Conservation (phyloP, 352 stramenopile species). For the Peronosclerospora sorghi region DNA sequence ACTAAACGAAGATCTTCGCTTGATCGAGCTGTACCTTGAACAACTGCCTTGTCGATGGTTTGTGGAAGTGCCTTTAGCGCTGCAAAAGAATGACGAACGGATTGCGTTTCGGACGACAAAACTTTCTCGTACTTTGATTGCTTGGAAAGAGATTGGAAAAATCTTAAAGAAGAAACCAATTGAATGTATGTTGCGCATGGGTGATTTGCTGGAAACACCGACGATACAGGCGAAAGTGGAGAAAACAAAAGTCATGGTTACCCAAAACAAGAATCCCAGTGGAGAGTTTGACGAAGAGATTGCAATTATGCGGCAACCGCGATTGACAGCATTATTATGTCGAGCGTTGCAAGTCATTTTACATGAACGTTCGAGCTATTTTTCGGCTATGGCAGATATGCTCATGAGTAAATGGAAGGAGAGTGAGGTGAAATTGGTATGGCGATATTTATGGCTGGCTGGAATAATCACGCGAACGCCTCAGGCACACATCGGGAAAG, state of each 20-base stretch:
- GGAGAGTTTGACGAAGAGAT: slow-evolving; percentile 63
- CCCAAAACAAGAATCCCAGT: slow-evolving; percentile 55
- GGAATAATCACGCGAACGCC: slow-evolving; percentile 55
- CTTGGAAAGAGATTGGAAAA: slow-evolving; percentile 57
- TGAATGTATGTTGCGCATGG: slow-evolving; percentile 62
- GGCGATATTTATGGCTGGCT: slow-evolving; percentile 74
- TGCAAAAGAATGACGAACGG: slow-evolving; percentile 52
- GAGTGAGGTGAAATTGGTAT: slow-evolving; percentile 71
- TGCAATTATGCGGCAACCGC: slow-evolving; percentile 42
- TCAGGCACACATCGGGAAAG: slow-evolving; percentile 29
- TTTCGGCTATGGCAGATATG: slow-evolving; percentile 57
- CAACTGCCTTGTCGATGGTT: slow-evolving; percentile 66
- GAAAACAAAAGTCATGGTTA: slow-evolving; percentile 46
- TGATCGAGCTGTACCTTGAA: slow-evolving; percentile 69
- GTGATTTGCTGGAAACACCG: slow-evolving; percentile 50
- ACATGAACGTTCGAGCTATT: slow-evolving; percentile 61
- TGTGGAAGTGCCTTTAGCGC: slow-evolving; percentile 58
- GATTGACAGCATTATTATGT: slow-evolving; percentile 47
- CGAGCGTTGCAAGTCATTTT: slow-evolving; percentile 76
- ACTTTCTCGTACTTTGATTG: slow-evolving; percentile 48
- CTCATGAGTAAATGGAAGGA: slow-evolving; percentile 65
- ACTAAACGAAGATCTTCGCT: slow-evolving; percentile 41
- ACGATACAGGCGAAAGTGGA: slow-evolving; percentile 51
- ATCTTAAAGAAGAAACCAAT: slow-evolving; percentile 44
- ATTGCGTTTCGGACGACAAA: slow-evolving; percentile 53